These are phyloP conservation scores for Capsella rubella DNA, from an alignment of 441 rosid genomes.

Conservation along the genomic window DNA sequence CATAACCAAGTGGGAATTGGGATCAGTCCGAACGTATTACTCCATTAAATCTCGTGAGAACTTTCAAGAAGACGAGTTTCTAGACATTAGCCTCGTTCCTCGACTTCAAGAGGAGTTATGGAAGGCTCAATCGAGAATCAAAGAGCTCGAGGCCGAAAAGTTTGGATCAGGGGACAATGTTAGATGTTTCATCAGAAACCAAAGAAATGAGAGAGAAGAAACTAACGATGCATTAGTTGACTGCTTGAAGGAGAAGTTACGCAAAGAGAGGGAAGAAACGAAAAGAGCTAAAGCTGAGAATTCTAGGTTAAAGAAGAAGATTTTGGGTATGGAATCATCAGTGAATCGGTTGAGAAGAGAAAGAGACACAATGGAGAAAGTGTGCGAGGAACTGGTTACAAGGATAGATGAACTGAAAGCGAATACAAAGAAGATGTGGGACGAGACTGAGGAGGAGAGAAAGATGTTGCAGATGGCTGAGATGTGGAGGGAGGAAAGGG, in stretches of 20 bases:
- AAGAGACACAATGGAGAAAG: slow-evolving; percentile 59
- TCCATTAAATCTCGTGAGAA: slow-evolving; percentile 46
- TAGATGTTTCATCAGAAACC: slow-evolving; percentile 47
- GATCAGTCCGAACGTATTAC: slow-evolving; percentile 40
- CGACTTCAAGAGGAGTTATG: slow-evolving; percentile 51
- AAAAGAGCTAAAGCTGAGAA: slow-evolving; percentile 53
- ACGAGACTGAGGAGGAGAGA: slow-evolving; percentile 70
- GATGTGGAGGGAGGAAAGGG: slow-evolving; percentile 81
- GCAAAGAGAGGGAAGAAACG: slow-evolving; percentile 51
- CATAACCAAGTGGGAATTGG: slow-evolving; percentile 58
- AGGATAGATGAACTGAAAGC: slow-evolving; percentile 57
- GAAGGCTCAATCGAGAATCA: slow-evolving; percentile 52
- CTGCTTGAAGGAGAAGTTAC: slow-evolving; percentile 51
- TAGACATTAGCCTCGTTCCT: slow-evolving; percentile 45
- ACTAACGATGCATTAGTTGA: slow-evolving; percentile 41
- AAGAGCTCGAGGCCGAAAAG: slow-evolving; percentile 54
- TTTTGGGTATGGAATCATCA: slow-evolving; percentile 50
- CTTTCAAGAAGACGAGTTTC: slow-evolving; percentile 47
- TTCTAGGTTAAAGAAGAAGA: slow-evolving; percentile 56
- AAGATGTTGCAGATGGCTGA: slow-evolving; percentile 71
- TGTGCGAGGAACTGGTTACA: slow-evolving; percentile 62
- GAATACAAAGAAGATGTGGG: slow-evolving; percentile 45
- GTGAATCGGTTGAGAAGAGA: slow-evolving; percentile 47
- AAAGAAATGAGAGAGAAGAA: slow-evolving; percentile 39
- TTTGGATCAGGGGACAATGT: slow-evolving; percentile 42